Evolutionary conservation across 148 eudicot genomes (phyloP), one percentile per base, ranked within the genome.

Genomic region (Camellia granthamiana): DNA sequence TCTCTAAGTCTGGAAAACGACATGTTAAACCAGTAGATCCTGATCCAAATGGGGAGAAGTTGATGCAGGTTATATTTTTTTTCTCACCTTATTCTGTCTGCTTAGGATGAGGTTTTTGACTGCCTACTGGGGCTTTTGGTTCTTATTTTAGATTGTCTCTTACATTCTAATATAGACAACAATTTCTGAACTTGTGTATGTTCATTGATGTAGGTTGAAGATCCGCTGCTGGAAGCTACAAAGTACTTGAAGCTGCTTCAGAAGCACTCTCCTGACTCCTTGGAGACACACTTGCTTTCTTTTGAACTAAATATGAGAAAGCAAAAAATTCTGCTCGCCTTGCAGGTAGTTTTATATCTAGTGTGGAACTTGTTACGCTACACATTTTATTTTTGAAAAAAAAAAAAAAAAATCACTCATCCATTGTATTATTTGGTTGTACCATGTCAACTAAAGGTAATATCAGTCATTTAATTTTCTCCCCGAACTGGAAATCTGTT

Each of bases 261-360:
- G 87, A 92, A 88, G 82, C 92, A 93, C 78, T 93, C 99, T 72
- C 82, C 93, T 80, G 94, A 93, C 84, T 88, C 88, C 81, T 80
- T 90, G 63, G 95, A 96, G 91, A 92, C 99, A 6, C 98, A 96
- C 72, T 77, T 91, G 83, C 92, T 96, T 38, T 88, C 99, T 23
- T 96, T 96, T 84, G 97, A 93, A 88, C 88, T 96, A 49, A 89
- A 94, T 79, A 91, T 96, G 95, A 92, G 99, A 85, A 96, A 89
- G 88, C 89, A 91, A 85, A 96, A 87, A 81, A 83, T 86, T 74
- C 85, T 96, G 72, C 95, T 96, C 49, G 97, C 99, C 59, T 87
- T 96, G 67, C 99, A 96, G 99, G 99, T 93, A 79, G 58, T 56
- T 77, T 72, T 43, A 9, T 80, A 61, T 70, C 55, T 77, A 60